These are phyloP conservation scores for Cynara cardunculus DNA, from an alignment of 129 eudicot genomes.

Conservation along the genomic window DNA sequence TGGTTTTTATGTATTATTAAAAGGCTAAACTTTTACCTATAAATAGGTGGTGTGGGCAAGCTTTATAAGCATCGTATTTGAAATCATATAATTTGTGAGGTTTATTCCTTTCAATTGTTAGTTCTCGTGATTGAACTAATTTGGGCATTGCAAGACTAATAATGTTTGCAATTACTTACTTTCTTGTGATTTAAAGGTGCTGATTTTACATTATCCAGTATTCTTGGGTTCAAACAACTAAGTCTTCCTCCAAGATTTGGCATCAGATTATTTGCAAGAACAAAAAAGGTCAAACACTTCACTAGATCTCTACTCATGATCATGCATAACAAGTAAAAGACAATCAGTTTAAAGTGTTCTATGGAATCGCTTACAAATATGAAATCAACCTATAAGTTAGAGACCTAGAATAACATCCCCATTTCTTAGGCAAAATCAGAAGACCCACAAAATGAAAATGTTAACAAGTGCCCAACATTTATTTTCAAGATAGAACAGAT, in stretches of 20 bases:
- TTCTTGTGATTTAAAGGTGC: not conserved
- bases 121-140: too few relatives aligned
- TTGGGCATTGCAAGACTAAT: too few relatives aligned
- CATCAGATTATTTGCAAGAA: not conserved
- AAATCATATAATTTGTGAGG: too few relatives aligned
- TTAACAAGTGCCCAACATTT: too few relatives aligned
- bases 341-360: not conserved
- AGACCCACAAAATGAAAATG: not conserved
- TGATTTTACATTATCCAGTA: not conserved
- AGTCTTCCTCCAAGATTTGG: not conserved
- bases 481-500: not conserved
- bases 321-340: slow-evolving; percentile 4
- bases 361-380: not conserved
- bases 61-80: too few relatives aligned
- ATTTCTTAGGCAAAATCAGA: not conserved
- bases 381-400: not conserved
- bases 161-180: too few relatives aligned
- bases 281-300: not conserved
- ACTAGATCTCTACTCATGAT: not conserved
- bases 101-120: too few relatives aligned
- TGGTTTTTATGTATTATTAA: not conserved
- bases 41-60: too few relatives aligned
- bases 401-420: not conserved
- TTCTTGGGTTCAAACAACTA: not conserved
- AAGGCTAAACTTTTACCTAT: too few relatives aligned